These are phyloP conservation scores for Fusarium austroafricanum DNA, from an alignment of 2,329 filamentous ascomycete genomes.

Conservation along the genomic window DNA sequence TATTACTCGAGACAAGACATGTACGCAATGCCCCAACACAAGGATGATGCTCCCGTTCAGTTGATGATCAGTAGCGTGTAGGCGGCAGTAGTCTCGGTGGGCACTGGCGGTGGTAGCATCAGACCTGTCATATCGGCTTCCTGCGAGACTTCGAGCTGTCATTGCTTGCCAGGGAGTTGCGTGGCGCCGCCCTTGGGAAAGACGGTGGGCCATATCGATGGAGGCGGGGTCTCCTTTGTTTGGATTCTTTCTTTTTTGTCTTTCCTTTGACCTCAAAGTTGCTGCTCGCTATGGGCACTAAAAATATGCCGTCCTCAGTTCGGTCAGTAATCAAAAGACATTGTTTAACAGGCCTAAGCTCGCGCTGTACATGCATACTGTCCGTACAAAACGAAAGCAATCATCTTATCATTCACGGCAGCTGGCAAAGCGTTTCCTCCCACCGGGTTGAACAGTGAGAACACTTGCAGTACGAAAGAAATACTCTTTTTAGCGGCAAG, in stretches of 20 bases:
- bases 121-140: constrained; percentile 53
- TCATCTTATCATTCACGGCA: not conserved
- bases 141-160: constrained; percentile 47
- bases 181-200: constrained; percentile 43
- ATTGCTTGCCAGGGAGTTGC: constrained; percentile 40
- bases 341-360: not conserved
- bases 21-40: constrained; percentile 31
- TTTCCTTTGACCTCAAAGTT: constrained; percentile 11
- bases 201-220: constrained; percentile 37
- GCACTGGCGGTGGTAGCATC: constrained; percentile 38
- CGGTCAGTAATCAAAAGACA: constrained; percentile 1
- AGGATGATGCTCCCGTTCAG: constrained; percentile 38
- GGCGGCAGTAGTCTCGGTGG: constrained; percentile 43
- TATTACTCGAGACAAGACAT: constrained; percentile 35
- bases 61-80: constrained; percentile 46
- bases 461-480: constrained; percentile 8
- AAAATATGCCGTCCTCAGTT: constrained; percentile 10
- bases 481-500: constrained; percentile 24
- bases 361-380: not conserved
- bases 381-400: not conserved
- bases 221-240: constrained; percentile 36
- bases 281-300: not conserved
- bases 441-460: constrained; percentile 10
- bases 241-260: constrained; percentile 13
- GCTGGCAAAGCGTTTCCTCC: constrained; percentile 7